A percentile compares a stretch with the other conserved stretches of the same genome.
These are phyloP conservation scores for Dujonia santamariae DNA, from an alignment of 1,139 yeast genomes.

Conservation along the genomic window DNA sequence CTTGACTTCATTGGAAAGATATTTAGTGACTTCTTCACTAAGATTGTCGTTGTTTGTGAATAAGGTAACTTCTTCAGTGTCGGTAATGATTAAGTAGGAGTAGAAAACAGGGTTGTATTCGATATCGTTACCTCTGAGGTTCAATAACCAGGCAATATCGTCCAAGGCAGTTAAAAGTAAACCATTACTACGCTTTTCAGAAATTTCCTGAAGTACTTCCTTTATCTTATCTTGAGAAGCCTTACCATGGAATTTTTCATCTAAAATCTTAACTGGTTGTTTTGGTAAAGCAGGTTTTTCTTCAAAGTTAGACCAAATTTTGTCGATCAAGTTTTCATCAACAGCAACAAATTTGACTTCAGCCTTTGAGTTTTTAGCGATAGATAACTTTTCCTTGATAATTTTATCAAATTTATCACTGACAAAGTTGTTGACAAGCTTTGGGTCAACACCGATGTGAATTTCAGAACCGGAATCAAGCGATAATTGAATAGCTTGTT, in stretches of 20 bases:
- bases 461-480: conserved; percentile 41
- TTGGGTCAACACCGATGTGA: conserved; percentile 55
- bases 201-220: conserved; percentile 42
- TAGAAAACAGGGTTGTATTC: conserved; percentile 90
- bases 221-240: conserved; percentile 40
- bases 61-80: conserved; percentile 44
- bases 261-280: conserved; percentile 44
- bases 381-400: conserved; percentile 19
- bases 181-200: conserved; percentile 38
- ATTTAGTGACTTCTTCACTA: conserved; percentile 26
- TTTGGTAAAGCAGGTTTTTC: conserved; percentile 46
- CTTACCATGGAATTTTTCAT: conserved; percentile 48
- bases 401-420: conserved; percentile 24
- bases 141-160: conserved; percentile 91
- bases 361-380: conserved; percentile 24
- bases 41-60: conserved; percentile 41
- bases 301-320: conserved; percentile 63
- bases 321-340: conserved; percentile 67
- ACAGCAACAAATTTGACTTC: conserved; percentile 63
- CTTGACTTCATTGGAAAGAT: conserved; percentile 30
- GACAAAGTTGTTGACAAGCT: conserved; percentile 53
- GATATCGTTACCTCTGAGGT: conserved; percentile 75
- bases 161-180: conserved; percentile 74
- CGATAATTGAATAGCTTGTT: conserved; percentile 55
- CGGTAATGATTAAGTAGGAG: conserved; percentile 66